Evolutionary conservation across 2,329 filamentous ascomycete species (phyloP), one percentile per base, ranked within the genome.

Genomic region (Colletotrichum lupini): DNA sequence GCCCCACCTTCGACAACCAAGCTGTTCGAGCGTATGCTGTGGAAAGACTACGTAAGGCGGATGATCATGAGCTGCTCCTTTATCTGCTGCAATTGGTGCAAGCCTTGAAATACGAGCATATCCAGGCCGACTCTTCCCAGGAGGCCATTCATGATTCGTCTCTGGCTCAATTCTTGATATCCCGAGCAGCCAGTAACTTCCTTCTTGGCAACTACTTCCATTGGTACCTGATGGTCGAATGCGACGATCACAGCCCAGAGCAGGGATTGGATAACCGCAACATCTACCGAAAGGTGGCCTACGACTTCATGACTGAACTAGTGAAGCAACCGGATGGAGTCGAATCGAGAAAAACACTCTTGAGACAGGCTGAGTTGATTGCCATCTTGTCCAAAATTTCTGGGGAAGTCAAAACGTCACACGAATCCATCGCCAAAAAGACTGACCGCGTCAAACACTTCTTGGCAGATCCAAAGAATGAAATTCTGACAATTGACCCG

Each of bases 161-260:
- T 0, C 86, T 99, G 6, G 96, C 95, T 2, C 91, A 90, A 28
- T 99, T 99, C 79, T 87, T 99, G 3, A 97, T 99, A 68, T 91
- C 93, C 1, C 91, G 97, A 46, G 97, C 97, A 4, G 93, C 94
- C 16, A 91, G 92, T 74, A 98, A 97, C 79, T 94, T 98, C 78
- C 92, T 93, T 73, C 88, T 99, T 1, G 97, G 96, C 35, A 99
- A 97, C 80, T 98, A 97, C 83, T 91, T 99, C 67, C 94, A 98
- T 81, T 99, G 97, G 97, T 99, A 98, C 82, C 88, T 99, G 2
- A 98, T 98, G 92, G 97, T 99, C 1, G 97, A 99, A 83, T 97
- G 95, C 77, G 95, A 97, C 77, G 96, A 98, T 80, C 87, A 88
- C 72, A 95, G 93, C 76, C 91, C 91, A 4, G 93, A 95, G 56